Percentiles rank a stretch among this genome's conserved stretches.
phyloP scores from a whole-genome alignment of 2,329 filamentous ascomycete species.

The Purpureocillium lavendulum region DNA sequence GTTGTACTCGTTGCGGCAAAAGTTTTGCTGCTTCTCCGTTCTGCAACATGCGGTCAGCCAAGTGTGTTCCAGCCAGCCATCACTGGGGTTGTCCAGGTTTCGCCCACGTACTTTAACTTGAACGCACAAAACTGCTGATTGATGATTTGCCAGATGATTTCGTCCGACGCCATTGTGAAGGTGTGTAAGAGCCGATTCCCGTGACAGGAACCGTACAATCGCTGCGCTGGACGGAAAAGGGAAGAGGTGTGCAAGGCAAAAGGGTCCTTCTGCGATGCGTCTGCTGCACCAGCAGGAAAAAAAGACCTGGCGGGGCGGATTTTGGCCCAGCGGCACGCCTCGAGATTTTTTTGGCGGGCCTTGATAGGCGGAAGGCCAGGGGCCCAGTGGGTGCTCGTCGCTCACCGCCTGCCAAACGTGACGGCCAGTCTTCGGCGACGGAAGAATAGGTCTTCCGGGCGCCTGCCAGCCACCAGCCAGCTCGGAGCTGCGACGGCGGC shows the following conservation, averaged over 20 bases:
- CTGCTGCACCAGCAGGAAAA: conserved; percentile 6
- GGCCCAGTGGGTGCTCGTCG: too few relatives aligned
- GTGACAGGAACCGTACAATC: conserved; percentile 9
- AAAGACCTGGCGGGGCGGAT: conserved; percentile 9
- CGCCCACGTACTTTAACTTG: conserved; percentile 68
- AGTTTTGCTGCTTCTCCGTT: conserved; percentile 80
- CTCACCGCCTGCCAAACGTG: too few relatives aligned
- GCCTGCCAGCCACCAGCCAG: background rate
- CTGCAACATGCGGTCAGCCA: conserved; percentile 29
- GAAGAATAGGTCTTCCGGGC: conserved; percentile 6
- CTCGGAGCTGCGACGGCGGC: background rate
- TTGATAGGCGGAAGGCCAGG: conserved; percentile 6
- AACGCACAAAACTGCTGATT: conserved; percentile 93
- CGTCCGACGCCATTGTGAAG: conserved; percentile 71
- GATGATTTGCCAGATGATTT: conserved; percentile 96
- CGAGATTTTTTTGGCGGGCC: conserved; percentile 13
- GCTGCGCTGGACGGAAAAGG: background rate
- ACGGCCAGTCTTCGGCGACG: conserved; percentile 5
- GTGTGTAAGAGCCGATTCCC: background rate
- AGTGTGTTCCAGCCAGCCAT: background rate
- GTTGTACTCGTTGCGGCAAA: conserved; percentile 94
- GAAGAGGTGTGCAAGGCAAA: background rate
- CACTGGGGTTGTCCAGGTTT: background rate
- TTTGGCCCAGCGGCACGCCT: conserved; percentile 6
- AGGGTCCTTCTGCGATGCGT: background rate